Evolutionary conservation across 306 rosid genomes (phyloP).

Genomic region (Sicyos edulis): DNA sequence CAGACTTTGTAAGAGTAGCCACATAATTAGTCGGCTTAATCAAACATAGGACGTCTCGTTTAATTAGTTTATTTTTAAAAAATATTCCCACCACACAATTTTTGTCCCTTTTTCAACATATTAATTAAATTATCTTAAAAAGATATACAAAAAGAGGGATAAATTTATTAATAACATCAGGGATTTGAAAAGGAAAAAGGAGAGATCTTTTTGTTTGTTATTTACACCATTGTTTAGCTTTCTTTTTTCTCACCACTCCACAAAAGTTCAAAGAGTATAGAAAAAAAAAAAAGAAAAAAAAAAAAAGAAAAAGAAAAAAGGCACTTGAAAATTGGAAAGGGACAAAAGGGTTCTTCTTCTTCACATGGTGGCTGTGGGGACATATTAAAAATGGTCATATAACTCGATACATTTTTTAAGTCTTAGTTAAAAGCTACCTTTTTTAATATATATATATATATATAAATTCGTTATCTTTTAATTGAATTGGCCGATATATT

Average conservation of each 20-base stretch:
- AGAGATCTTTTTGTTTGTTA: background rate
- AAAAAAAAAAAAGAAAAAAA: background rate
- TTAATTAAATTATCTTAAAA: background rate
- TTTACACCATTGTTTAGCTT: background rate
- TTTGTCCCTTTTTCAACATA: background rate
- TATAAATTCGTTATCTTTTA: too few relatives aligned
- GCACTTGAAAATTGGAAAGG: background rate
- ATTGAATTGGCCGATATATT: too few relatives aligned
- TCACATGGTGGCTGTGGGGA: constrained; percentile 10
- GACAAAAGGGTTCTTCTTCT: background rate
- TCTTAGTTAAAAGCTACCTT: too few relatives aligned
- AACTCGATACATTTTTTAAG: background rate
- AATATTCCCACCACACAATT: background rate
- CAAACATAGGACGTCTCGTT: background rate
- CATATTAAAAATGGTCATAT: background rate
- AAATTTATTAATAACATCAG: background rate
- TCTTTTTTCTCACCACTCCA: background rate
- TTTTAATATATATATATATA: too few relatives aligned
- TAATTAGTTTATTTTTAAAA: background rate
- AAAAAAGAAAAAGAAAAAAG: background rate
- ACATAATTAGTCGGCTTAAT: constrained; percentile 15
- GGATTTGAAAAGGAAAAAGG: background rate
- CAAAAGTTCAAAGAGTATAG: background rate
- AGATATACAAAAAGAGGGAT: background rate
- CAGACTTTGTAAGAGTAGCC: background rate